These are phyloP conservation scores for Beauveria asiatica DNA, from an alignment of 2,329 filamentous ascomycete species.

Conservation along the genomic window DNA sequence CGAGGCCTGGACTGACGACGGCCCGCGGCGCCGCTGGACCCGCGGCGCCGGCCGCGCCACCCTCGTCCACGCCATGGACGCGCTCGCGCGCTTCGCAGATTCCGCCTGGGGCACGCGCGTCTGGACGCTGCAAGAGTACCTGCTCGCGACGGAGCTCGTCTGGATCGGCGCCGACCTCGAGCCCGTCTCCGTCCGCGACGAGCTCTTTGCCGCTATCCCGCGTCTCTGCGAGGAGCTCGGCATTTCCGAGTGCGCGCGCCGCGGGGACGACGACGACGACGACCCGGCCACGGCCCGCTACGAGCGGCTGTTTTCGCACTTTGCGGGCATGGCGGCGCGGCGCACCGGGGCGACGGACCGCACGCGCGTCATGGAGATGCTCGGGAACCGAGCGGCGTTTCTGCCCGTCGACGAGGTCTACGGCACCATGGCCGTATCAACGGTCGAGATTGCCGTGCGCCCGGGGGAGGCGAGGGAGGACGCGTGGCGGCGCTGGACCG, in stretches of 20 bases:
- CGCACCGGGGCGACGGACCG: neutral
- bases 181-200: neutral
- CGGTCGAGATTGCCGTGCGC: neutral
- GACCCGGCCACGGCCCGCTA: neutral
- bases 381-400: neutral
- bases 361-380: constrained; percentile 4
- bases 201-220: constrained; percentile 2
- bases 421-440: neutral
- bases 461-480: neutral
- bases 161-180: constrained; percentile 4
- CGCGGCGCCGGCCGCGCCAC: neutral
- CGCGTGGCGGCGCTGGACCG: neutral
- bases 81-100: neutral
- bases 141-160: neutral
- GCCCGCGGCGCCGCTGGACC: neutral
- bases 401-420: constrained; percentile 6
- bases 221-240: neutral
- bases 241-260: neutral
- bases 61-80: neutral
- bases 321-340: neutral
- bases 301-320: constrained; percentile 3
- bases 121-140: constrained; percentile 4
- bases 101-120: neutral
- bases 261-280: neutral
- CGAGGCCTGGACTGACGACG: neutral